Evolutionary conservation across 148 eudicot species (phyloP).

Genomic region (Polygonum aviculare): DNA sequence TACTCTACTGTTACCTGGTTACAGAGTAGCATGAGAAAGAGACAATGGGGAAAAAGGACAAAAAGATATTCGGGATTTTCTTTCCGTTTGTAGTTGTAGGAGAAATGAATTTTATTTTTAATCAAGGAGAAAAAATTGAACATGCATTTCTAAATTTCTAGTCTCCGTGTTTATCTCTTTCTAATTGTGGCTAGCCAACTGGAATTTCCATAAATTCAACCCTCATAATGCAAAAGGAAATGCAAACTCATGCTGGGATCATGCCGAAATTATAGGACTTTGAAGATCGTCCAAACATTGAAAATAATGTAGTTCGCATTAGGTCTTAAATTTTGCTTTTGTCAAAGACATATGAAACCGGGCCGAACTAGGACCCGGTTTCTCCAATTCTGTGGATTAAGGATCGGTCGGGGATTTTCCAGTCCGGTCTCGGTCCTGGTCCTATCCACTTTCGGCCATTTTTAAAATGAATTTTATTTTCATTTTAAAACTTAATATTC

Average conservation of each 20-base stretch:
- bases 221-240: not conserved
- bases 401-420: too few relatives aligned
- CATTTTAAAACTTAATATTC: too few relatives aligned
- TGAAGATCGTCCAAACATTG: not conserved
- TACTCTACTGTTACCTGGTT: slow-evolving; percentile 6
- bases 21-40: slow-evolving; percentile 9
- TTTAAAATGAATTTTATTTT: too few relatives aligned
- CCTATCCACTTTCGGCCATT: too few relatives aligned
- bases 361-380: too few relatives aligned
- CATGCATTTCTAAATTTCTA: not conserved
- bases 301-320: not conserved
- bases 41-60: slow-evolving; percentile 6
- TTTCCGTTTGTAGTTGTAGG: not conserved
- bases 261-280: slow-evolving; percentile 5
- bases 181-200: not conserved
- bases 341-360: too few relatives aligned
- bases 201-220: not conserved
- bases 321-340: too few relatives aligned
- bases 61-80: not conserved
- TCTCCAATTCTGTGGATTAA: too few relatives aligned
- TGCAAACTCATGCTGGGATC: slow-evolving; percentile 6
- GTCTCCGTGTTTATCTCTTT: not conserved
- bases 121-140: not conserved
- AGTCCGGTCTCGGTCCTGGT: too few relatives aligned
- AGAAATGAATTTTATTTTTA: not conserved